phyloP scores from a whole-genome alignment of 1,139 yeast species.

The Geotrichum candidum region DNA sequence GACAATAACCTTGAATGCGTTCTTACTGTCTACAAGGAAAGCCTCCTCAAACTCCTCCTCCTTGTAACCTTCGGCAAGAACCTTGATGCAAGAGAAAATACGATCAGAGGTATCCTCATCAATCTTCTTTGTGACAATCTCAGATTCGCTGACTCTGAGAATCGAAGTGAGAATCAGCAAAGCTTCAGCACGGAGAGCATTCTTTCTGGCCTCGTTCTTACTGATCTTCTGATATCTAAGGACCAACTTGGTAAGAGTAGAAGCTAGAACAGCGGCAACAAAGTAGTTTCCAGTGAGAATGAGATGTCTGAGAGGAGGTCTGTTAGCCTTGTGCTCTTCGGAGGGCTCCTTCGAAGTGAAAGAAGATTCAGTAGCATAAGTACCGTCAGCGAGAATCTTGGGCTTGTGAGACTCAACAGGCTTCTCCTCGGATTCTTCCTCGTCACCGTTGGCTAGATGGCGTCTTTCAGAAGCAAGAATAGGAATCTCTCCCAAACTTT shows the following conservation, averaged over 20 bases:
- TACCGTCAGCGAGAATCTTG: constrained; percentile 91
- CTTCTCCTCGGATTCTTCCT: constrained; percentile 32
- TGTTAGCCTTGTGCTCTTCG: constrained; percentile 34
- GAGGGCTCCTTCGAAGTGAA: constrained; percentile 42
- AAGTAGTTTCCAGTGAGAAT: constrained; percentile 86
- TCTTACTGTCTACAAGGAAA: constrained; percentile 81
- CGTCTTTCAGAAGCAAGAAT: constrained; percentile 69
- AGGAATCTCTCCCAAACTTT: constrained; percentile 86
- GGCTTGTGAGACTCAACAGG: constrained; percentile 52
- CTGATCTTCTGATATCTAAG: constrained; percentile 65
- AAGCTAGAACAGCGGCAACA: constrained; percentile 80
- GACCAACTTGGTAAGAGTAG: constrained; percentile 83
- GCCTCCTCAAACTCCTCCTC: constrained; percentile 54
- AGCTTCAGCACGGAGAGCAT: constrained; percentile 93
- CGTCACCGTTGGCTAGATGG: constrained; percentile 35
- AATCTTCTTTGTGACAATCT: constrained; percentile 65
- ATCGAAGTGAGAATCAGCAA: constrained; percentile 87
- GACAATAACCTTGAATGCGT: constrained; percentile 69
- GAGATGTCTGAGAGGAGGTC: constrained; percentile 75
- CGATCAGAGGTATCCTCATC: constrained; percentile 96
- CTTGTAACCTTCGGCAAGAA: constrained; percentile 60
- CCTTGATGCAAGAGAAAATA: constrained; percentile 74
- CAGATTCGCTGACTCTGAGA: constrained; percentile 82
- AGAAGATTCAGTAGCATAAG: constrained; percentile 95
- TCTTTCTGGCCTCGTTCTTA: constrained; percentile 47